Base-by-base conservation (phyloP, 179 eudicot species). In the Camellia oleifera region DNA sequence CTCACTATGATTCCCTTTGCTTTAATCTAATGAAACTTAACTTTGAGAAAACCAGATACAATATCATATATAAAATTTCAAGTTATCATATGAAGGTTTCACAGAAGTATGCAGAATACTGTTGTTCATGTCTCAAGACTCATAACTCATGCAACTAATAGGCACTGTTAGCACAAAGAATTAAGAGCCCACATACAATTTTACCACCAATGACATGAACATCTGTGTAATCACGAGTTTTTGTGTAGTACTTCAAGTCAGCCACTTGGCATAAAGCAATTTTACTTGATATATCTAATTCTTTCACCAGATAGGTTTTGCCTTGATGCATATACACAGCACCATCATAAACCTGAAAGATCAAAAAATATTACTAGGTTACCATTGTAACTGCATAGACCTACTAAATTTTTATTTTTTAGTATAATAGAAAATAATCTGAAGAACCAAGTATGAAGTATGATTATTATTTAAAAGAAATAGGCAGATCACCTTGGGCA, bases 241-340 rank as follows among this genome's bases (percentile, higher is more conserved):
- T 85, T 61, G 99, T 96, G 80, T 94, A 96, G 73, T 96, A 94
- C 79, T 96, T 90, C 80, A 96, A 80, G 80, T 94, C 97, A 44
- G 98, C 97, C 83, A 83, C 87, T 82, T 88, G 97, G 89, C 98
- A 94, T 83, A 88, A 78, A 81, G 99, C 99, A 82, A 86, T 80
- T 89, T 89, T 94, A 81, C 79, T 86, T 64, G 91, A 84, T 81
- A 90, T 69, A 84, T 92, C 86, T 74, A 96, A 82, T 77, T 89
- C 88, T 82, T 90, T 88, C 76, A 96, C 98, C 72, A 96, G 87
- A 89, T 91, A 96, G 66, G 91, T 90, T 77, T 89, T 88, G 78
- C 98, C 99, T 84, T 96, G 99, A 84, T 96, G 90, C 98, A 96
- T 86, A 83, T 92, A 96, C 75, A 92, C 92, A 56, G 98, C 97